Evolutionary conservation across 140 eudicot genomes (phyloP).

Genomic region (Senecio squalidus): DNA sequence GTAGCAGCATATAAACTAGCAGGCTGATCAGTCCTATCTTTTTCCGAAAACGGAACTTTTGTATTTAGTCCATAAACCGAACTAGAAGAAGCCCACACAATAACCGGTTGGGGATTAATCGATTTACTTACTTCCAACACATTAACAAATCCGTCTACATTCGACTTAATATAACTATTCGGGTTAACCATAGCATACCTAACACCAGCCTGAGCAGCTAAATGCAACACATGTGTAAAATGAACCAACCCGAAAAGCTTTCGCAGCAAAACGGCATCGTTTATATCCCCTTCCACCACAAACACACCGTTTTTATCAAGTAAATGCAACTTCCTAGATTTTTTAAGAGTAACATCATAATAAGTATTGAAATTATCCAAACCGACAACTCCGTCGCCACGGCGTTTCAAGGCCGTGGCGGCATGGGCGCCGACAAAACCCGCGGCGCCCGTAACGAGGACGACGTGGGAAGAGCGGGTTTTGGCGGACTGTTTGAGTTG

Average conservation of each 20-base stretch:
- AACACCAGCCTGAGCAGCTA: conserved; percentile 91
- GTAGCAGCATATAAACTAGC: conserved; percentile 90
- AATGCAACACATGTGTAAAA: conserved; percentile 70
- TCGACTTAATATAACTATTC: conserved; percentile 48
- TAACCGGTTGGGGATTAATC: conserved; percentile 61
- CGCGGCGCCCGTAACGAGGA: conserved; percentile 82
- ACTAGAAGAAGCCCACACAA: conserved; percentile 86
- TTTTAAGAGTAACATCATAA: conserved; percentile 52
- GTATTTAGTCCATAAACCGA: conserved; percentile 83
- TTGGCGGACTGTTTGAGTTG: conserved; percentile 50
- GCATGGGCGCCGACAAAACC: conserved; percentile 86
- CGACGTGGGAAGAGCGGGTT: conserved; percentile 32
- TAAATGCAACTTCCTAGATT: conserved; percentile 41
- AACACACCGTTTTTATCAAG: conserved; percentile 55
- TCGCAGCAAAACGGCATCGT: conserved; percentile 47
- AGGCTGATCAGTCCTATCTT: conserved; percentile 74
- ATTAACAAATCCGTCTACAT: conserved; percentile 65
- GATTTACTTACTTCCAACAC: conserved; percentile 59
- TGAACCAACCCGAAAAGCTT: conserved; percentile 51
- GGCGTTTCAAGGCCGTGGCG: conserved; percentile 43
- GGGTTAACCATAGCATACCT: conserved; percentile 88
- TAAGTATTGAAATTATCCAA: conserved; percentile 67
- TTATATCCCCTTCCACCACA: conserved; percentile 60
- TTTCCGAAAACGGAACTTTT: conserved; percentile 77
- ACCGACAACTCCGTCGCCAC: conserved; percentile 84